Base-by-base conservation (phyloP, 306 rosid genomes). In the Lathyrus sativus region DNA sequence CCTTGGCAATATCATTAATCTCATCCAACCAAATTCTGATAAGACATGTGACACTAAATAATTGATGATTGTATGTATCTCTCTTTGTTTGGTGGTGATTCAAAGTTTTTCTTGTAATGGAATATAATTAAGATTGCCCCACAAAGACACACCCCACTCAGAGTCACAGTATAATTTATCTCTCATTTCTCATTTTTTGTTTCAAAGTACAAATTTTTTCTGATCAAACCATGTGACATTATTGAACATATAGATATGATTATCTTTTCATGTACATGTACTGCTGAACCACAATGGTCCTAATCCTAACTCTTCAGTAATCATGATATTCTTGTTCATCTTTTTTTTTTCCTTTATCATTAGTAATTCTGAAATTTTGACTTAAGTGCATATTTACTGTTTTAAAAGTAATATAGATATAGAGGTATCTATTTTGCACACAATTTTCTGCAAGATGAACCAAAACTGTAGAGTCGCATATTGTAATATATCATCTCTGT, bases 1-100 rank as follows among this genome's bases (percentile, higher is more conserved):
- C 18, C 38, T 55, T 55, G 18, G 9, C 39, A 56, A 56, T 26
- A 0, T 19, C 54, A 70, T 73, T 56, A 56, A 56, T 71, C 72
- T 71, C 63, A 67, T 74, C 71, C 81, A 61, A 75, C 80, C 82
- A 69, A 65, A 73, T 13, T 48, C 57, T 68, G 80, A 80, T 67
- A 60, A 22, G 70, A 81, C 87, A 73, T 43, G 78, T 79, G 91
- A 81, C 67, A 54, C 57, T 48, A 67, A 81, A 79, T 44, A 65
- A 60, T 74, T 51, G 15, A 77, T 80, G 41, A 80, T 73, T 75
- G 76, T 35, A 49, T 75, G 76, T 35, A 49, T 29, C 61, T 41
- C 64, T 56, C 56, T 50, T 50, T 50, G 26, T 61, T 29, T 13
- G 35, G 60, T 22, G 28, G 70, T 63, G 59, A 42, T 54, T 41